Conservation (phyloP, 2,329 filamentous ascomycete species). For the Colletotrichum somersetense region DNA sequence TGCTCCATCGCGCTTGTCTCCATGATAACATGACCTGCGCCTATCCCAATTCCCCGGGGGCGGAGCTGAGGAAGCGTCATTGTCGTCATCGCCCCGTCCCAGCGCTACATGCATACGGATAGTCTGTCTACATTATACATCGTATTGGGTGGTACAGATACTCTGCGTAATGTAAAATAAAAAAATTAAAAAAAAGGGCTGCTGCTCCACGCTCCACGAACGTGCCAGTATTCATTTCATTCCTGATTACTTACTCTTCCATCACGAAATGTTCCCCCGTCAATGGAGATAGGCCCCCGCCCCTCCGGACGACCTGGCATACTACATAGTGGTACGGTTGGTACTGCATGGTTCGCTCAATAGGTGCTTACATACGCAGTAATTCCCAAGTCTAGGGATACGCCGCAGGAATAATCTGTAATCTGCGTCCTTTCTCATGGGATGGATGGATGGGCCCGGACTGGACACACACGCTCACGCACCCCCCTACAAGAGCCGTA, state of each 20-base stretch:
- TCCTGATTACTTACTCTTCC: neutral
- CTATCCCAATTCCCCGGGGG: neutral
- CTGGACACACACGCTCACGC: neutral
- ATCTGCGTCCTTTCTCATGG: neutral
- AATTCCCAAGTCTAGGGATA: slow-evolving; percentile 15
- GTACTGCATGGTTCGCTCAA: neutral
- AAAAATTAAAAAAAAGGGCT: too few relatives aligned
- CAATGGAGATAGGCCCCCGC: neutral
- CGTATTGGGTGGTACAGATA: too few relatives aligned
- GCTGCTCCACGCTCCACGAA: neutral
- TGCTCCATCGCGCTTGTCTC: too few relatives aligned
- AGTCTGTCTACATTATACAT: too few relatives aligned
- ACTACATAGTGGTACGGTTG: neutral
- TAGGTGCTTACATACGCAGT: too few relatives aligned
- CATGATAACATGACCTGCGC: neutral
- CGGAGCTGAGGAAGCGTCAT: slow-evolving; percentile 2
- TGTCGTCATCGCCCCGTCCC: slow-evolving; percentile 4
- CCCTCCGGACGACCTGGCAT: neutral
- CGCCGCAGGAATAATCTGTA: slow-evolving; percentile 10
- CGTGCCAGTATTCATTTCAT: neutral
- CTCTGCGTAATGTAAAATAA: slow-evolving; percentile 7
- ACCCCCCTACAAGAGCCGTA: neutral
- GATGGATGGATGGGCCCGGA: neutral
- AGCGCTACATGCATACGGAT: too few relatives aligned
- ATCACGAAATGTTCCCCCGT: neutral